Base-by-base conservation (phyloP, 140 eudicot genomes). In the Senecio squalidus region DNA sequence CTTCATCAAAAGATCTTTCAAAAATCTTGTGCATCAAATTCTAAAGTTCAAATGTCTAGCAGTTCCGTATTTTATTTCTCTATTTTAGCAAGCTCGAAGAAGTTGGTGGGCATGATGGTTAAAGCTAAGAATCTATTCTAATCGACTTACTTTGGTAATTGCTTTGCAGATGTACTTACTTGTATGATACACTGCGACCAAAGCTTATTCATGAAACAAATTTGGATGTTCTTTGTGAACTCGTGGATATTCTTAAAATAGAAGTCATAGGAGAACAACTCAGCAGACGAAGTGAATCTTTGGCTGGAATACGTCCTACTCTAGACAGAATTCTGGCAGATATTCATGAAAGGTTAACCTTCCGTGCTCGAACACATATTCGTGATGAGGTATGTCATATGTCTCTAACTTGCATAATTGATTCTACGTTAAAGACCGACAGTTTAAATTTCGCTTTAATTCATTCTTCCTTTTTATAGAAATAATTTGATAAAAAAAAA, bases 341-440 rank as follows among this genome's bases (percentile, higher is more conserved):
- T 87, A 92, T 92, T 55, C 96, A 87, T 52, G 98, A 92, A 80
- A 84, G 98, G 65, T 65, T 92, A 61, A 92, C 98, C 40, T 92
- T 92, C 25, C 96, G 98, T 75, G 98, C 98, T 50, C 83, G 98
- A 50, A 92, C 96, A 3, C 86, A 87, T 68, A 92, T 92, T 50
- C 96, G 93, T 58, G 96, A 92, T 77, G 98, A 92, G 89, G 98
- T 87, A 75, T 38, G 77, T 63, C 4, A 79, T 78, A 71, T 36
- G 73, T 69, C 16, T 64, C 52, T 30, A 50, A 64, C 38, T 41
- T 20, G 43, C 25, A 22, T 36, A 28, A 20, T 68, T 5, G 22
- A 24, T 17, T 50, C 48, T 62, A 55, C 34, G 0, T 9, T 36
- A 16, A 6, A 33, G 34, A 22, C 34, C 10, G 18, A 33, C 33